Base-by-base conservation (phyloP, 1,284 basidiomycete genomes). In the Leccinum holopus region DNA sequence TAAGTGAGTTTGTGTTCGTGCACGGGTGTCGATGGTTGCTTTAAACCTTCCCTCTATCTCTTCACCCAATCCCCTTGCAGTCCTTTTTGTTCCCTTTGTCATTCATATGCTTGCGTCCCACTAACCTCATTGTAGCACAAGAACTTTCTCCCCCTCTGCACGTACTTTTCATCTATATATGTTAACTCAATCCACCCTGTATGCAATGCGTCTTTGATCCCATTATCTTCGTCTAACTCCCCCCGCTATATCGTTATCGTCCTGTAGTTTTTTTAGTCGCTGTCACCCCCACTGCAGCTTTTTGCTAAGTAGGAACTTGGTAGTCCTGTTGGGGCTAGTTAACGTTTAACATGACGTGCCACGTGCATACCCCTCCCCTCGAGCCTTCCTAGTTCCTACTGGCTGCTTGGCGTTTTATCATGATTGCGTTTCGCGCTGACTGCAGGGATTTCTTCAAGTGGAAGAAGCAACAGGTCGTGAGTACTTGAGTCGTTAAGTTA, bases 81-180 rank as follows among this genome's bases (percentile, higher is more conserved):
- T 33, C 21, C n/a, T 11, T 35, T 49, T 49, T 30, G n/a, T 9
- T 32, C 7, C 11, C 21, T 28, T 10, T 37, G n/a, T 47, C 30
- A 32, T 44, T 25, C 28, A 55, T 58, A 51, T 35, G 14, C 44
- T 7, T 49, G 44, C 44, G 18, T 21, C 44, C 44, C 61, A 58
- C 30, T 52, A 52, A 65, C 65, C 35, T 44, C 18, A 54, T 60
- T 57, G 65, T 65, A 67, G 65, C 65, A 67, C 61, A 65, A 65
- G 64, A 53, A 54, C 61, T 47, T 39, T 59, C 30, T 35, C 28
- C 39, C 18, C n/a, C 44, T 21, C 44, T 7, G 21, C 63, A 63
- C 41, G 33, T 57, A 65, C 57, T 59, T 58, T 49, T 21, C 44
- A 65, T 32, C 52, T 47, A 66, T 39, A 51, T 58, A 65, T 66